Base-by-base conservation (phyloP, 495 filamentous ascomycete species). In the Chaetomium cochliodes region DNA sequence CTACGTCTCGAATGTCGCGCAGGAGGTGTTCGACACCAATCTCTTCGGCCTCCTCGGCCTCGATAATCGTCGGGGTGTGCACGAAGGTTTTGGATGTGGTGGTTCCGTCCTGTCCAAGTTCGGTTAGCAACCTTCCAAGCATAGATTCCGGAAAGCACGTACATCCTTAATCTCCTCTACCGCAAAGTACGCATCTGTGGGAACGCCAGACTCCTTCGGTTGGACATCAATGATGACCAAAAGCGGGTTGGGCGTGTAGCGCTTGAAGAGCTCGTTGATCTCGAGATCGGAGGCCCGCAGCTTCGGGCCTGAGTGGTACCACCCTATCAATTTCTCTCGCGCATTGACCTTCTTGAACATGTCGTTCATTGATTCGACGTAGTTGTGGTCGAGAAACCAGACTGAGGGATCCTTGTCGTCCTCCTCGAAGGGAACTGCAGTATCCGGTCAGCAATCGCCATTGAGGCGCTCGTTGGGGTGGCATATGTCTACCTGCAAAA, bases 331-430 rank as follows among this genome's bases (percentile, higher is more conserved):
- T 87, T 98, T 98, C 81, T 98, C 94, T 60, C 92, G 84, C 63
- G 94, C 94, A 82, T 98, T 98, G 82, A 98, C 92, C 80, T 98
- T 98, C 85, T 98, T 98, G 84, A 98, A 98, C 94, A 98, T 98
- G 79, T 98, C 94, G 83, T 93, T 94, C 94, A 98, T 98, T 67
- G 89, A 91, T 79, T 98, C 96, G 76, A 98, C 90, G 73, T 97
- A 98, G 83, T 98, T 98, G 85, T 98, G 94, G 70, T 98, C 94
- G 60, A 98, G 82, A 76, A 98, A 98, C 94, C 94, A 98, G 68
- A 98, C 94, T 23, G 93, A 94, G 9, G 94, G 93, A 76, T 98
- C 93, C 76, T 96, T 96, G 69, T 96, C 93, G 76, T 98, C 94
- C 81, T 98, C 94, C 78, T 98, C 94, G 76, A 98, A 98, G 3